Conservation (phyloP, 2,329 filamentous ascomycete genomes). For the Harringtonia aguacate region DNA sequence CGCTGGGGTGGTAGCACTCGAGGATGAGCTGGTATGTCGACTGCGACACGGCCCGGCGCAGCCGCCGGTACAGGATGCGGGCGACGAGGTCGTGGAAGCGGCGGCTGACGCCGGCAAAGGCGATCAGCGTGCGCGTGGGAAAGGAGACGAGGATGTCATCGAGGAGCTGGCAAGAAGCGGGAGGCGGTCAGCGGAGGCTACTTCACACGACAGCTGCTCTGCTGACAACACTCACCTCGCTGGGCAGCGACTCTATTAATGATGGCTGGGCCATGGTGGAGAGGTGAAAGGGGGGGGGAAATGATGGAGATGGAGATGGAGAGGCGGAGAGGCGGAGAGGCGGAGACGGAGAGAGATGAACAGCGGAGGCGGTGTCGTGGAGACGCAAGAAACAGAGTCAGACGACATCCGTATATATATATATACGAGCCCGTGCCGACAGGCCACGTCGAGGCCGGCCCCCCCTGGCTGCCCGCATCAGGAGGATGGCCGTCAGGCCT, state of each 20-base stretch:
- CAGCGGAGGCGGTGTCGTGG: too few relatives aligned
- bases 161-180: too few relatives aligned
- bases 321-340: too few relatives aligned
- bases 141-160: slow-evolving; percentile 18
- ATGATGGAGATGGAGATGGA: too few relatives aligned
- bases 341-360: too few relatives aligned
- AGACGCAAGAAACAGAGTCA: too few relatives aligned
- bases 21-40: slow-evolving; percentile 59
- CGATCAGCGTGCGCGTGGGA: slow-evolving; percentile 17
- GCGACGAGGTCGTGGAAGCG: slow-evolving; percentile 19
- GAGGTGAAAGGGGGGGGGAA: background rate
- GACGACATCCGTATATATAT: too few relatives aligned
- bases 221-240: slow-evolving; percentile 5
- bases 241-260: slow-evolving; percentile 8
- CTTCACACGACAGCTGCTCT: slow-evolving; percentile 7
- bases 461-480: too few relatives aligned
- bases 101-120: slow-evolving; percentile 16
- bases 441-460: too few relatives aligned
- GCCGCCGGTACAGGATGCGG: slow-evolving; percentile 19
- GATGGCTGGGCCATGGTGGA: background rate
- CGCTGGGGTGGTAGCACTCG: slow-evolving; percentile 67
- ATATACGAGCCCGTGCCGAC: too few relatives aligned
- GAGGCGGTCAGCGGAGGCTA: too few relatives aligned
- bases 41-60: slow-evolving; percentile 38
- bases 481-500: too few relatives aligned